A percentile compares a stretch with the other conserved stretches of the same genome.
Evolutionary conservation across 176 grass and related monocot genomes (phyloP).

Genomic region (Oropetium thomaeum): DNA sequence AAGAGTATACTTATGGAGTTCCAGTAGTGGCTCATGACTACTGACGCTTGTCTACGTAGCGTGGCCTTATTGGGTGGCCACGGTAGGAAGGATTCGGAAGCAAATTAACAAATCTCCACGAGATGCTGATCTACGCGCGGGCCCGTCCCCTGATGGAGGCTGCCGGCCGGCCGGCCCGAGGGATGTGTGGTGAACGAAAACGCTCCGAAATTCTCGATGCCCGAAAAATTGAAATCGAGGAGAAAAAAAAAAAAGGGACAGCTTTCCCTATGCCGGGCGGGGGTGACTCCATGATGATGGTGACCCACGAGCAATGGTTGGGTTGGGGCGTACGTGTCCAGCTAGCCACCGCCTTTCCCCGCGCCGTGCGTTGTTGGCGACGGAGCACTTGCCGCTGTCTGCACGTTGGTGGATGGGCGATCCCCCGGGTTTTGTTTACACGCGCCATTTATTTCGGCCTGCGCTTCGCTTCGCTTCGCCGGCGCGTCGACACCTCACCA

Average conservation of each 20-base stretch:
- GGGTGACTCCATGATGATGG: not conserved
- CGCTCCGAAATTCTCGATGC: not conserved
- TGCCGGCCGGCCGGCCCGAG: not conserved
- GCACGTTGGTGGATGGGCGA: not conserved
- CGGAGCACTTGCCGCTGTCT: not conserved
- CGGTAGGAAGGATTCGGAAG: not conserved
- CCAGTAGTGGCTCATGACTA: not conserved
- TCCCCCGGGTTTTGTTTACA: too few species aligned
- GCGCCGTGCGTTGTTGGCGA: constrained; percentile 17
- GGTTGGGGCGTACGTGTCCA: constrained; percentile 11
- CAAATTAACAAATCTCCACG: not conserved
- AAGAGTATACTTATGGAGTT: not conserved
- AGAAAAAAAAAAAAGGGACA: not conserved
- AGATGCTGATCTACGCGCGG: constrained; percentile 21
- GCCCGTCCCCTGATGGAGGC: not conserved
- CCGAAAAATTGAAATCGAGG: not conserved
- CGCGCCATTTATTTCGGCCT: constrained; percentile 17
- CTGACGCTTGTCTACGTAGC: not conserved
- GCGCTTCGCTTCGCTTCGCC: not conserved
- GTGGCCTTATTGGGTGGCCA: not conserved
- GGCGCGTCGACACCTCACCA: not conserved
- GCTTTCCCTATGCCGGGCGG: not conserved
- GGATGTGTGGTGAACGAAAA: constrained; percentile 1
- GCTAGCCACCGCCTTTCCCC: not conserved
- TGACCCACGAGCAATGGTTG: constrained; percentile 23